Evolutionary conservation across 2,329 filamentous ascomycete species (phyloP).

Genomic region (Byssochlamys sp.): DNA sequence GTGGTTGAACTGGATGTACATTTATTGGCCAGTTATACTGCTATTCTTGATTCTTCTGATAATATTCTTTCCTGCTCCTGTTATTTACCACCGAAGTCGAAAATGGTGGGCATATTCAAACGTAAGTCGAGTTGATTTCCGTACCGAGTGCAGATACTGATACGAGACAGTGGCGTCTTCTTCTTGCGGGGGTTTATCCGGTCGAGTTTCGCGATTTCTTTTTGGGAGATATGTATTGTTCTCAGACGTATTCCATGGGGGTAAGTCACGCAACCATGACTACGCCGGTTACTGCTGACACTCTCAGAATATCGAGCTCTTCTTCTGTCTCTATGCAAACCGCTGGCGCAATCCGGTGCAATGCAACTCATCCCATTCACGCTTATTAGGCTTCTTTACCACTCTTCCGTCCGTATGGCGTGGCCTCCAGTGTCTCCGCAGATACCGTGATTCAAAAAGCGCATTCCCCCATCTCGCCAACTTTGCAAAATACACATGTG

Average conservation of each 20-base stretch:
- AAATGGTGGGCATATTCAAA: constrained; percentile 85
- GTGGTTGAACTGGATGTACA: constrained; percentile 57
- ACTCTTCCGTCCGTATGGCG: constrained; percentile 82
- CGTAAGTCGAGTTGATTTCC: constrained; percentile 42
- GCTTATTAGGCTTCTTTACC: constrained; percentile 74
- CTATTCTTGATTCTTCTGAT: constrained; percentile 58
- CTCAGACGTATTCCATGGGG: constrained; percentile 77
- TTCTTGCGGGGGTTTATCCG: constrained; percentile 76
- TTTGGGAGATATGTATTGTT: constrained; percentile 94
- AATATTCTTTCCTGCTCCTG: constrained; percentile 64
- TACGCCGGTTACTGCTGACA: constrained; percentile 13
- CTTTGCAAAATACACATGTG: constrained; percentile 79
- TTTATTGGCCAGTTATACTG: constrained; percentile 79
- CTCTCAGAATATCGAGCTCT: constrained; percentile 70
- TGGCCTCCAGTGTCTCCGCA: constrained; percentile 77
- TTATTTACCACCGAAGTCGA: constrained; percentile 66
- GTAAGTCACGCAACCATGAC: constrained; percentile 44
- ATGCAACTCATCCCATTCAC: constrained; percentile 80
- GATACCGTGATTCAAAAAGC: constrained; percentile 77
- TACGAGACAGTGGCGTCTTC: constrained; percentile 60
- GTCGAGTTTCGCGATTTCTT: constrained; percentile 98
- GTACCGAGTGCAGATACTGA: constrained; percentile 17
- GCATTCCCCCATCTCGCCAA: constrained; percentile 89
- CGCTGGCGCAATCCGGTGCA: constrained; percentile 61
- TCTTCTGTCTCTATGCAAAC: constrained; percentile 86